Conservation (phyloP, 2,329 filamentous ascomycete species). For the Mollisiaceae sp. region DNA sequence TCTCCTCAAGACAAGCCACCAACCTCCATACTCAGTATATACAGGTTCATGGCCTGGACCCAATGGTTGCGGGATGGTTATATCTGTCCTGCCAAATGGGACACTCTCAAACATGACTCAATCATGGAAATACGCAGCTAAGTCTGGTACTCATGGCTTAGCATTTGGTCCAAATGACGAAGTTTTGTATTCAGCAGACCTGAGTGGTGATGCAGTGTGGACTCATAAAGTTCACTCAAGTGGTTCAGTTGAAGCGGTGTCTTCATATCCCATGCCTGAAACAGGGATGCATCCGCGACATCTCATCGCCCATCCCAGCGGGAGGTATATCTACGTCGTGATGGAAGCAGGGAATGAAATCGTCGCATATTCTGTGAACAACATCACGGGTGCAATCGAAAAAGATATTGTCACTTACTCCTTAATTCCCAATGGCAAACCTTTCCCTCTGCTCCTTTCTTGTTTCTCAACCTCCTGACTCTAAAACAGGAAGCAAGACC, state of each 20-base stretch:
- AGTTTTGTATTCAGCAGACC: conserved; percentile 20
- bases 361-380: conserved; percentile 9
- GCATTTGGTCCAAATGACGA: conserved; percentile 9
- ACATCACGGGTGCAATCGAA: neutral
- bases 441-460: too few species aligned
- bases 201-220: conserved; percentile 15
- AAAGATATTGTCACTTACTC: conserved; percentile 2
- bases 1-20: too few species aligned
- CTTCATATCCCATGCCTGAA: neutral
- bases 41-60: conserved; percentile 20
- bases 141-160: conserved; percentile 20
- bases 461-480: neutral
- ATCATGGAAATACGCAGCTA: conserved; percentile 15
- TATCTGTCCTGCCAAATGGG: conserved; percentile 11
- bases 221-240: neutral
- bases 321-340: conserved; percentile 18
- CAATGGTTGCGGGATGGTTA: conserved; percentile 12
- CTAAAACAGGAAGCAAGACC: neutral
- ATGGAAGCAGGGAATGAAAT: conserved; percentile 22
- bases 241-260: conserved; percentile 4
- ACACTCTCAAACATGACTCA: conserved; percentile 16
- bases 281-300: conserved; percentile 21
- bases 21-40: conserved; percentile 13
- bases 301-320: conserved; percentile 19
- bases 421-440: conserved; percentile 8